A percentile compares a stretch with the other conserved stretches of the same genome.
Evolutionary conservation across 371 early-diverging fungal genomes (phyloP).

Genomic region (Mucor circinelloides): DNA sequence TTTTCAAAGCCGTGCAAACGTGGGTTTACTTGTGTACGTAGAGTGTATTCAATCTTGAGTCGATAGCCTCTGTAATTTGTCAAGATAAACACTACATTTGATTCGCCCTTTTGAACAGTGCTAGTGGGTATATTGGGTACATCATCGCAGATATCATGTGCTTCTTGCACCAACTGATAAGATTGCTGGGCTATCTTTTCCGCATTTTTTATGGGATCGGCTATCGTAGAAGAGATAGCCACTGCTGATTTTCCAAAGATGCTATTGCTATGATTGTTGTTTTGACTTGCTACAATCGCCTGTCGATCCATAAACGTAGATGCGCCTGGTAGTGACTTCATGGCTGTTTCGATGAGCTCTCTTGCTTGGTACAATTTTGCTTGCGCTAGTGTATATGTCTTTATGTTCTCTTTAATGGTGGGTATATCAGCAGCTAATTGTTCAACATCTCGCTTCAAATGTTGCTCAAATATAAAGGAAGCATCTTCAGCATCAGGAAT

Average conservation of each 20-base stretch:
- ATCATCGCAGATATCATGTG: slow-evolving; percentile 28
- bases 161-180: slow-evolving; percentile 27
- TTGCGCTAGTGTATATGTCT: slow-evolving; percentile 32
- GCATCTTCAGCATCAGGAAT: slow-evolving; percentile 31
- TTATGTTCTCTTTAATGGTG: slow-evolving; percentile 30
- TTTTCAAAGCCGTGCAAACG: slow-evolving; percentile 35
- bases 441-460: slow-evolving; percentile 37
- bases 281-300: slow-evolving; percentile 25
- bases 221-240: neutral
- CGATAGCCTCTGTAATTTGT: slow-evolving; percentile 40
- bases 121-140: slow-evolving; percentile 31
- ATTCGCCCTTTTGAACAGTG: slow-evolving; percentile 1
- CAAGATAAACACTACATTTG: slow-evolving; percentile 18
- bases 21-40: slow-evolving; percentile 46
- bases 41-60: slow-evolving; percentile 40
- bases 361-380: slow-evolving; percentile 38
- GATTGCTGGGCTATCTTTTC: slow-evolving; percentile 30
- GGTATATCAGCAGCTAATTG: slow-evolving; percentile 38
- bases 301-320: slow-evolving; percentile 42
- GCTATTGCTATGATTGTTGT: neutral
- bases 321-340: slow-evolving; percentile 49
- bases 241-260: slow-evolving; percentile 5
- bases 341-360: slow-evolving; percentile 43
- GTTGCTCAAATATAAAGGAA: slow-evolving; percentile 32
- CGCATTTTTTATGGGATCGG: slow-evolving; percentile 21